Evolutionary conservation across 257 asterid species (phyloP).

Genomic region (Mitragyna speciosa): DNA sequence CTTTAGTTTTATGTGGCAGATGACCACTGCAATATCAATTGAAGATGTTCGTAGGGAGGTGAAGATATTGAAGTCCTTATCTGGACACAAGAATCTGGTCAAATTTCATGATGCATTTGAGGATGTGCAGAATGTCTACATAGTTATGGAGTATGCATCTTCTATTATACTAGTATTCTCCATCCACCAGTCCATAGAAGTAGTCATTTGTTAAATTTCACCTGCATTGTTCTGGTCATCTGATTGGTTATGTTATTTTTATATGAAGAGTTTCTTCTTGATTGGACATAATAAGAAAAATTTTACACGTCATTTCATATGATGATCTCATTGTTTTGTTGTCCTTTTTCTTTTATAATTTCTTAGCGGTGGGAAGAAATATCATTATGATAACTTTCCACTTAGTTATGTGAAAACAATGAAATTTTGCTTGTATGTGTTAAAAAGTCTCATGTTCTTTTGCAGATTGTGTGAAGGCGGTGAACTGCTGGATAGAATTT

Average conservation of each 20-base stretch:
- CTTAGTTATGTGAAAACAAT: neutral
- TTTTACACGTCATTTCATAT: neutral
- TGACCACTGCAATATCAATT: conserved; percentile 87
- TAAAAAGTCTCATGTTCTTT: conserved; percentile 23
- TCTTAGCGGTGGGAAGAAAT: neutral
- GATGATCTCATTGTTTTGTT: neutral
- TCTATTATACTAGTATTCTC: conserved; percentile 2
- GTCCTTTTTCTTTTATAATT: too few relatives aligned
- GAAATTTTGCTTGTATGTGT: conserved; percentile 5
- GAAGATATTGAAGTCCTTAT: conserved; percentile 72
- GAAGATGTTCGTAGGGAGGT: conserved; percentile 94
- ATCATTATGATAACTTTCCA: neutral
- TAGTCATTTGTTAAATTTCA: neutral
- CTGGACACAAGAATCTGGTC: conserved; percentile 70
- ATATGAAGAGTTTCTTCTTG: neutral
- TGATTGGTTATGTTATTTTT: neutral
- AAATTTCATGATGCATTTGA: conserved; percentile 75
- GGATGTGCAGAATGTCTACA: conserved; percentile 67
- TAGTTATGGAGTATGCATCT: conserved; percentile 79
- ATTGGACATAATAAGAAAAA: neutral
- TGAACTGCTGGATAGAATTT: conserved; percentile 82
- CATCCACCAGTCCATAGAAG: neutral
- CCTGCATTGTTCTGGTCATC: neutral
- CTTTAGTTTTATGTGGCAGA: conserved; percentile 49
- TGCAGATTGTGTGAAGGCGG: conserved; percentile 92